Evolutionary conservation across 306 rosid genomes (phyloP).

Genomic region (Pyrus bretschneideri): DNA sequence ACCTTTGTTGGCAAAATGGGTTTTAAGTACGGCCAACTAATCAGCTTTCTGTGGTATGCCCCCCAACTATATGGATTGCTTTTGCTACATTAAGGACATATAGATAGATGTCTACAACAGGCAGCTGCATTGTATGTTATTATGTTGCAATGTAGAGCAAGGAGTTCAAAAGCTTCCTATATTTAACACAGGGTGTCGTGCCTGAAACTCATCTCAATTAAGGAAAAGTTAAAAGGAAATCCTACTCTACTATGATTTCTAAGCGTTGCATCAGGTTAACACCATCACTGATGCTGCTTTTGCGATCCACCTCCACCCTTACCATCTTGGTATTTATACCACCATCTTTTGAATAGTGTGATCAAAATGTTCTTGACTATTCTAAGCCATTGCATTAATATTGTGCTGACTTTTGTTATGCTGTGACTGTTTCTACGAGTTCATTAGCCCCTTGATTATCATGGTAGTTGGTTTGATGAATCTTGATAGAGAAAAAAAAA

Average conservation of each 20-base stretch:
- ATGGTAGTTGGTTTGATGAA: neutral
- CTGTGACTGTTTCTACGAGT: neutral
- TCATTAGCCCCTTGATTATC: neutral
- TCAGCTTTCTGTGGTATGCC: neutral
- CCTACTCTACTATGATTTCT: neutral
- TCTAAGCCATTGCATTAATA: neutral
- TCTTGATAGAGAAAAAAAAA: neutral
- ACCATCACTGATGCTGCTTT: neutral
- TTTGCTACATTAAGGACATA: too few relatives aligned
- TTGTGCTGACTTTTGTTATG: neutral
- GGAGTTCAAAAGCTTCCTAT: neutral
- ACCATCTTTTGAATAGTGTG: neutral
- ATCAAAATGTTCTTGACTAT: neutral
- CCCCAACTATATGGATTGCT: neutral
- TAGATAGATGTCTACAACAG: neutral
- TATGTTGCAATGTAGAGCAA: neutral
- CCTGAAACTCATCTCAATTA: neutral
- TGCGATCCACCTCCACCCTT: neutral
- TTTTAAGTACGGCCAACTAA: too few relatives aligned
- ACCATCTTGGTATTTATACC: too few relatives aligned
- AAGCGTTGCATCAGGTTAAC: neutral
- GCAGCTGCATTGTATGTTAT: too few relatives aligned
- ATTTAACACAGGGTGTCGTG: neutral
- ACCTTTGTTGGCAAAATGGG: too few relatives aligned
- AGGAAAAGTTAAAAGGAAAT: neutral